phyloP scores from a whole-genome alignment of 768 basidiomycete genomes.

The Suillus brevipes region DNA sequence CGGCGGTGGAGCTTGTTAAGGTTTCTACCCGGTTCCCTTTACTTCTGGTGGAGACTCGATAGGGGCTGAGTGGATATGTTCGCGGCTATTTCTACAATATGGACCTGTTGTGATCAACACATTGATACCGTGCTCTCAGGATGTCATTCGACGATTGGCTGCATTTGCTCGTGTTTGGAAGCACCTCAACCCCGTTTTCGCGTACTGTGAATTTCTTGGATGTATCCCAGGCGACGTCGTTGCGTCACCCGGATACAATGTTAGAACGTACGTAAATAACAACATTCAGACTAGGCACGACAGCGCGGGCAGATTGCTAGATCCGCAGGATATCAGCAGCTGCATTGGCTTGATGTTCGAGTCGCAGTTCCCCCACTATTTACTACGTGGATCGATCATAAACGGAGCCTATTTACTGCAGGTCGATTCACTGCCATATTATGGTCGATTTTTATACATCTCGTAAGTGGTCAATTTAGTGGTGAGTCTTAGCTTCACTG shows the following conservation, averaged over 20 bases:
- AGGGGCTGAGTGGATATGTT: constrained; percentile 17
- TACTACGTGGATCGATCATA: constrained; percentile 2
- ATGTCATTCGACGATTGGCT: constrained; percentile 2
- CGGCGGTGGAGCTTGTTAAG: constrained; percentile 65
- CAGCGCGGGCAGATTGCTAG: not conserved
- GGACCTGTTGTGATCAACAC: not conserved
- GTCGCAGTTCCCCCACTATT: constrained; percentile 6
- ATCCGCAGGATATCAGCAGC: not conserved
- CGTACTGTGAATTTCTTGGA: constrained; percentile 3
- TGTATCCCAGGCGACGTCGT: not conserved
- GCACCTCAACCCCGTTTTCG: not conserved
- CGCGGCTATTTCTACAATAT: constrained; percentile 1
- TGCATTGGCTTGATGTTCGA: not conserved
- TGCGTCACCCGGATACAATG: not conserved
- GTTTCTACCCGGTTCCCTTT: constrained; percentile 76
- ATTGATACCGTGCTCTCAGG: constrained; percentile 2
- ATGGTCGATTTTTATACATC: constrained; percentile 12
- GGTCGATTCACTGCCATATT: not conserved
- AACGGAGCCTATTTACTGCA: not conserved
- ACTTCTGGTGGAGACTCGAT: constrained; percentile 54
- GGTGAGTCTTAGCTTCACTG: not conserved
- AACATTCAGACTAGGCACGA: not conserved
- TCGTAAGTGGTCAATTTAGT: constrained; percentile 15
- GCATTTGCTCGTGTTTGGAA: constrained; percentile 2
- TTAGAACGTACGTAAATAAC: constrained; percentile 1